Base-by-base conservation (phyloP, 2,329 filamentous ascomycete species). In the Myotisia sp. region DNA sequence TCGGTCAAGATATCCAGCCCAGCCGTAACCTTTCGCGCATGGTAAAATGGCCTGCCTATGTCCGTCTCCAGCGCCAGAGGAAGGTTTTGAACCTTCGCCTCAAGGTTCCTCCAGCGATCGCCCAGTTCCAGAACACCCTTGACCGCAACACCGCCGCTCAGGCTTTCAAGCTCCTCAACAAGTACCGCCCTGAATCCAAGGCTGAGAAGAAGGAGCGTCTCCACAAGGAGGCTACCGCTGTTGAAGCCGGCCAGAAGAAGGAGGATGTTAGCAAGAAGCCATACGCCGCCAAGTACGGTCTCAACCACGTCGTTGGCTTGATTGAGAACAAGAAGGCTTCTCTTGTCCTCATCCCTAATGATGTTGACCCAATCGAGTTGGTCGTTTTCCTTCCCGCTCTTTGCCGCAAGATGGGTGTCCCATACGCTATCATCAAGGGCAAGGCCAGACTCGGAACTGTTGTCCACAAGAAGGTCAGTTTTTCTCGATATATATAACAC, bases 241-340 rank as follows among this genome's bases (percentile, higher is more conserved):
- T 98, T 63, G 78, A 85, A 63, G 86, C 95, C 67, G 90, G 92
- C 66, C 94, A 95, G 82, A 98, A 95, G 82, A 95, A 95, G 82
- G 92, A 98, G 76, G 86, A 93, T 57, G 87, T 92, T 62, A 83
- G 76, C 80, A 95, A 95, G 84, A 98, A 98, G 82, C 90, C 90
- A 58, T 98, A 94, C 70, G 70, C 80, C 50, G 86, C 90, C 75
- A 98, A 98, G 79, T 98, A 94, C 69, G 90, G 90, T 71, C 79
- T 98, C 56, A 98, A 98, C 80, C 90, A 98, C 74, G 90, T 98
- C 48, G 85, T 93, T 50, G 85, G 83, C 49, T 74, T 93, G 53
- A 82, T 93, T 55, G 85, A 93, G 79, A 94, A 94, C 76, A 98
- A 98, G 84, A 98, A 98, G 80, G 87, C 90, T 49, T 78, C 83